phyloP scores from a whole-genome alignment of 371 early-diverging fungal species.

The Neoconidiobolus thromboides region DNA sequence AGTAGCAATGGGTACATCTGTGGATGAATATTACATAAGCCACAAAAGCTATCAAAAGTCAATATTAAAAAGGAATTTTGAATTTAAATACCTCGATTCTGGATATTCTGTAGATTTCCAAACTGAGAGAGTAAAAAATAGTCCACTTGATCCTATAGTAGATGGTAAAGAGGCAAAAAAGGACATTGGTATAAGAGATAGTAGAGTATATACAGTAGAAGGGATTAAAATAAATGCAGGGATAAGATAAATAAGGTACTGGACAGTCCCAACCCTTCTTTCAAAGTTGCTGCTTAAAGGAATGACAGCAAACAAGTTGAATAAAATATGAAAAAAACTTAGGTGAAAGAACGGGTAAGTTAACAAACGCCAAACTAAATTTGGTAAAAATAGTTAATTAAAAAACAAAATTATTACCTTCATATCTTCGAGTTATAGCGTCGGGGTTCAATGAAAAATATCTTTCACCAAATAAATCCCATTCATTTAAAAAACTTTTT shows the following conservation, averaged over 20 bases:
- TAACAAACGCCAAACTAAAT: conserved; percentile 1
- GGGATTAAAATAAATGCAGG: neutral
- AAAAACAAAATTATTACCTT: too few relatives aligned
- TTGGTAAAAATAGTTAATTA: too few relatives aligned
- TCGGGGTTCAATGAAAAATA: too few relatives aligned
- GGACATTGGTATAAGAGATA: neutral
- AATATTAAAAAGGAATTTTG: neutral
- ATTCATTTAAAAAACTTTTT: too few relatives aligned
- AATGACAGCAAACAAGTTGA: conserved; percentile 3
- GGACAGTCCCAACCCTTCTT: neutral
- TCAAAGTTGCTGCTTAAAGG: conserved; percentile 1
- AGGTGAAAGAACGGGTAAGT: conserved; percentile 6
- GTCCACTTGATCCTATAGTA: neutral
- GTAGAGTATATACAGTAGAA: neutral
- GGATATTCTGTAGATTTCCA: neutral
- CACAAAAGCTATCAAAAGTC: conserved; percentile 1
- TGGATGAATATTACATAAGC: neutral
- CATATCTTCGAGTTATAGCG: too few relatives aligned
- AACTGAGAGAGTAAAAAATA: conserved; percentile 3
- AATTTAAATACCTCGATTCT: neutral
- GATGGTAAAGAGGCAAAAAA: neutral
- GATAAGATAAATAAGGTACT: neutral
- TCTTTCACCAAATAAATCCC: too few relatives aligned
- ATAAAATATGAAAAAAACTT: conserved; percentile 1
- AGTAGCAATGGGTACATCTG: neutral